Evolutionary conservation across 1,139 yeast species (phyloP).

Genomic region (Petasospora rhodanensis): DNA sequence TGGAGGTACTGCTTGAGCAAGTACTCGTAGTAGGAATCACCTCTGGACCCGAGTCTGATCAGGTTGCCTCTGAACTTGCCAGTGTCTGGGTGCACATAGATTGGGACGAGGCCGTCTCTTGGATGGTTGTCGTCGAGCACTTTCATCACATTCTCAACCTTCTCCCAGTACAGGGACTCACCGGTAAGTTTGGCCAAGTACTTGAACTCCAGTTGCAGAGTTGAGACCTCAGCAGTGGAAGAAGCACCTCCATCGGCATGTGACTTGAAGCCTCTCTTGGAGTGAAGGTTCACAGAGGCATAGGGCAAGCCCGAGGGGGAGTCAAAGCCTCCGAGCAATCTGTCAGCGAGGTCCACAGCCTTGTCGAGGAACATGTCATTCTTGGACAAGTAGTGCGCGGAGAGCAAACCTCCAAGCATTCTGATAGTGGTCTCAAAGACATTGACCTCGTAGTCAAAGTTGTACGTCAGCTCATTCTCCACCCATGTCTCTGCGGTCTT

Average conservation of each 20-base stretch:
- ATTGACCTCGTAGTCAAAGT: conserved; percentile 71
- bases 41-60: conserved; percentile 84
- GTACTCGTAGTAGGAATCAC: conserved; percentile 92
- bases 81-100: conserved; percentile 68
- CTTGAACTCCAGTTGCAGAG: conserved; percentile 85
- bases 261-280: conserved; percentile 55
- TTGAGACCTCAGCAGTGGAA: conserved; percentile 87
- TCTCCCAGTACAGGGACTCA: conserved; percentile 71
- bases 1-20: conserved; percentile 81
- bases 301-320: conserved; percentile 68
- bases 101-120: conserved; percentile 78
- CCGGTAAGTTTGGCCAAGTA: conserved; percentile 80
- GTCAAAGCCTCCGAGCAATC: conserved; percentile 60
- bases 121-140: conserved; percentile 58
- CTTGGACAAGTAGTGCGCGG: conserved; percentile 70
- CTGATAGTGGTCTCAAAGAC: conserved; percentile 92
- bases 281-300: conserved; percentile 67
- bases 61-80: conserved; percentile 62
- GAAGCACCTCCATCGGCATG: conserved; percentile 70
- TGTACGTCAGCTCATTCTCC: conserved; percentile 48
- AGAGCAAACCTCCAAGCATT: conserved; percentile 86
- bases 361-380: conserved; percentile 72
- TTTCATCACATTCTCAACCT: conserved; percentile 68
- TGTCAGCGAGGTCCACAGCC: conserved; percentile 68
- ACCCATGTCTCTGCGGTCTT: conserved; percentile 73